A percentile compares a stretch with the other conserved stretches of the same genome.
phyloP scores from a whole-genome alignment of 2,329 filamentous ascomycete genomes.

The Colletotrichum sansevieriae region DNA sequence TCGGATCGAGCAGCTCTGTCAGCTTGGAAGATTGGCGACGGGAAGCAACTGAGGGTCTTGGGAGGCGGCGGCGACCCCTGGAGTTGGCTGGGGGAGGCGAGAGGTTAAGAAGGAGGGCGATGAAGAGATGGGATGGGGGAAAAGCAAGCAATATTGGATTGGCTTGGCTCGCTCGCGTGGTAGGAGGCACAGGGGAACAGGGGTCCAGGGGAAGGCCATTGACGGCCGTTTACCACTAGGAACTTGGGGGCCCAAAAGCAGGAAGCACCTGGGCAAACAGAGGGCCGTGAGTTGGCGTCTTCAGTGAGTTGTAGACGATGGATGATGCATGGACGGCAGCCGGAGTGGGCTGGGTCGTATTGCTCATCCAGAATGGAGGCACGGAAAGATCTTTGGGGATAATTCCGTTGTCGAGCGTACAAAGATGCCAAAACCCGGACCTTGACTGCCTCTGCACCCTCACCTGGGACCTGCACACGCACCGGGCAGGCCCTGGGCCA shows the following conservation, averaged over 20 bases:
- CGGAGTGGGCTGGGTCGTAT: conserved; percentile 21
- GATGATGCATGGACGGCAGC: conserved; percentile 16
- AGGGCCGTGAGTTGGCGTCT: conserved; percentile 31
- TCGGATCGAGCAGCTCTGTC: conserved; percentile 16
- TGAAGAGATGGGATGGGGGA: conserved; percentile 21
- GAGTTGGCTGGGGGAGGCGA: conserved; percentile 21
- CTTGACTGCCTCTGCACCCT: background rate
- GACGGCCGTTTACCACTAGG: background rate
- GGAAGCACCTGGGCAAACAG: conserved; percentile 23
- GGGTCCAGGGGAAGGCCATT: conserved; percentile 21
- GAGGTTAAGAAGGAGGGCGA: conserved; percentile 24
- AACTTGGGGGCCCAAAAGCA: conserved; percentile 29
- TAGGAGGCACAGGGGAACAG: conserved; percentile 21
- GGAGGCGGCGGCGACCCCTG: conserved; percentile 28
- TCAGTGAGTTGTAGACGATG: conserved; percentile 25
- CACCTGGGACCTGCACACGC: conserved; percentile 19
- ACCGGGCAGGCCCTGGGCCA: background rate
- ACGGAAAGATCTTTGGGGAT: background rate
- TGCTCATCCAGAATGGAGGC: background rate
- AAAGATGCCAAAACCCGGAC: conserved; percentile 3
- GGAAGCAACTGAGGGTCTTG: conserved; percentile 29
- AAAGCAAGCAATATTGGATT: conserved; percentile 37
- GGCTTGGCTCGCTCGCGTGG: conserved; percentile 35
- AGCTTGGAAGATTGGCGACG: conserved; percentile 13
- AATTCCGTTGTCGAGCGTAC: conserved; percentile 6